These are phyloP conservation scores for Globisporangium solare DNA, from an alignment of 352 stramenopile species.

Conservation along the genomic window DNA sequence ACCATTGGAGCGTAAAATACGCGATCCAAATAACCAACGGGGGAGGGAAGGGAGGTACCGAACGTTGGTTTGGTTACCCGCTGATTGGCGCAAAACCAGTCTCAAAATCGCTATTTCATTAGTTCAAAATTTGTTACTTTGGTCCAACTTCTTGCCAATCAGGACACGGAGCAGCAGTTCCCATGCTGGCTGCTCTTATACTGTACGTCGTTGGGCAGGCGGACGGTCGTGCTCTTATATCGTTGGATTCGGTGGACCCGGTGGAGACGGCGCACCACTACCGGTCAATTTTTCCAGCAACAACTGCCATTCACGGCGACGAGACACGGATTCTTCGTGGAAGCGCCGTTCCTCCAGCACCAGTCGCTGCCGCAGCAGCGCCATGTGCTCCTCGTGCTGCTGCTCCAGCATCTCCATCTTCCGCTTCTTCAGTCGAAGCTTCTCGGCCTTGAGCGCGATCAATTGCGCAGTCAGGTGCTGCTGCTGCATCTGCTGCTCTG, in stretches of 20 bases:
- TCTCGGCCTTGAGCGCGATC: constrained; percentile 30
- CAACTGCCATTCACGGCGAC: constrained; percentile 16
- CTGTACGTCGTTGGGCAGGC: too few species aligned
- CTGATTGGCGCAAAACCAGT: too few species aligned
- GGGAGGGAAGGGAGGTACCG: too few species aligned
- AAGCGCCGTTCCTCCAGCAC: constrained; percentile 20
- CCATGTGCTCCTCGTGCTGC: constrained; percentile 36
- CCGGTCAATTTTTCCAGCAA: constrained; percentile 6
- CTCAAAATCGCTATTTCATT: too few species aligned
- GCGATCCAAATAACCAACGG: too few species aligned
- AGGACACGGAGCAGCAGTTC: too few species aligned
- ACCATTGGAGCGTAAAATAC: too few species aligned
- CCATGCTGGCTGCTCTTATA: too few species aligned
- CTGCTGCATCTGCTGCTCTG: constrained; percentile 5
- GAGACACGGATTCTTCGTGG: constrained; percentile 15
- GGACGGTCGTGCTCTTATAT: background rate
- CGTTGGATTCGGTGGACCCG: background rate
- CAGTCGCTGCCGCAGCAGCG: constrained; percentile 21
- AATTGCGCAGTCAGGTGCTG: constrained; percentile 20
- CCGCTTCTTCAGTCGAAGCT: constrained; percentile 37
- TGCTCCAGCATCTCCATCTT: constrained; percentile 29
- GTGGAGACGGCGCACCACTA: background rate
- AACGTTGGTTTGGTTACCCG: too few species aligned
- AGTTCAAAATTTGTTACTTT: too few species aligned
- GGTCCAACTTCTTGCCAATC: too few species aligned